A percentile compares a stretch with the other conserved stretches of the same genome.
phyloP scores from a whole-genome alignment of 169 alveolate genomes.

The Plasmodium vivax region DNA sequence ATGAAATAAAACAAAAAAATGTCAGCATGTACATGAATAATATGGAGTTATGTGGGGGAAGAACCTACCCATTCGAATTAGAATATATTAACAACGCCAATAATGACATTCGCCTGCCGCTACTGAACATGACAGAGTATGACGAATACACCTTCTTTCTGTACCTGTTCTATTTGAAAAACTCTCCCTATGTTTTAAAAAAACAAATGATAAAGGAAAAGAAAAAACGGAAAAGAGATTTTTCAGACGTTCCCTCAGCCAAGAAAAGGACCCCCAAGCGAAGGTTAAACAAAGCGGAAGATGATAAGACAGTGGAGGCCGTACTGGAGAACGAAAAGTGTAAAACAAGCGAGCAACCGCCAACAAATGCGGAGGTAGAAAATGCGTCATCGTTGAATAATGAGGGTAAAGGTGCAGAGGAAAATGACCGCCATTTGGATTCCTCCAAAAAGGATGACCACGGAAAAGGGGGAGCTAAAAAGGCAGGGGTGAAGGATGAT shows the following conservation, averaged over 20 bases:
- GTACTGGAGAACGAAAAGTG: slow-evolving; percentile 16
- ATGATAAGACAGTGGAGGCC: slow-evolving; percentile 15
- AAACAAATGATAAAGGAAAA: slow-evolving; percentile 69
- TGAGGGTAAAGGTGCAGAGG: neutral
- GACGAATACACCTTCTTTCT: slow-evolving; percentile 65
- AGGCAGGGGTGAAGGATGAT: neutral
- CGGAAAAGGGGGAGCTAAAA: neutral
- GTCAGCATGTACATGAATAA: slow-evolving; percentile 39
- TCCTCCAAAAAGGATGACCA: neutral
- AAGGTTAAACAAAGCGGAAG: slow-evolving; percentile 26
- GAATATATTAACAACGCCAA: slow-evolving; percentile 30
- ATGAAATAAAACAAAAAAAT: slow-evolving; percentile 54
- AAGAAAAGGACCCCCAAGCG: slow-evolving; percentile 65
- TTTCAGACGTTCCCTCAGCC: slow-evolving; percentile 35
- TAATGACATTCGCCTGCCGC: slow-evolving; percentile 45
- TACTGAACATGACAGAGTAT: slow-evolving; percentile 49
- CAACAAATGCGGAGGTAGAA: slow-evolving; percentile 5
- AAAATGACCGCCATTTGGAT: neutral
- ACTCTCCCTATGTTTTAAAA: slow-evolving; percentile 51
- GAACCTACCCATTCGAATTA: slow-evolving; percentile 66
- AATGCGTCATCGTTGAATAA: neutral
- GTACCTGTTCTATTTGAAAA: slow-evolving; percentile 67
- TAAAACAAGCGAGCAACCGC: neutral
- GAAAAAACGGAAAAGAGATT: slow-evolving; percentile 60
- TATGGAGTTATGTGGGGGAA: slow-evolving; percentile 64